Evolutionary conservation across 179 eudicot species (phyloP).

Genomic region (Beta lomatogona): DNA sequence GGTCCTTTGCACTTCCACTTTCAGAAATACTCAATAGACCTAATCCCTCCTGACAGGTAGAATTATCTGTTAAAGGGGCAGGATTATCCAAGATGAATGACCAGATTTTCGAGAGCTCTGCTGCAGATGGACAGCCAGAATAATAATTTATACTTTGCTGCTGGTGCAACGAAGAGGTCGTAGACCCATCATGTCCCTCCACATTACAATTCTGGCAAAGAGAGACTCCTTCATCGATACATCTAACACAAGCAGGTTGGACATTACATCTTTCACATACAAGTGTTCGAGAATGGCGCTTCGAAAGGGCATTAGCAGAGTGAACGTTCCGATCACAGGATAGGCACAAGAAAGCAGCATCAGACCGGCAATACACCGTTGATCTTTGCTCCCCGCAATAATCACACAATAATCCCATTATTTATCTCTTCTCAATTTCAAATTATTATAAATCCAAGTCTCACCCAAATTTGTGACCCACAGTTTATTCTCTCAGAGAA

Average conservation of each 20-base stretch:
- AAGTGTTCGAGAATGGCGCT: constrained; percentile 86
- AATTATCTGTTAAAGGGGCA: constrained; percentile 39
- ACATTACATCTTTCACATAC: constrained; percentile 82
- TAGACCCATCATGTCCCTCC: constrained; percentile 50
- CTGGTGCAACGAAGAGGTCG: constrained; percentile 50
- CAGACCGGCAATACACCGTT: constrained; percentile 85
- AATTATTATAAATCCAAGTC: constrained; percentile 1
- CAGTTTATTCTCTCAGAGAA: not conserved
- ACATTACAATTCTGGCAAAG: constrained; percentile 82
- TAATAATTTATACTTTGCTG: constrained; percentile 62
- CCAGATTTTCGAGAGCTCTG: constrained; percentile 82
- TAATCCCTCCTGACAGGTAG: constrained; percentile 65
- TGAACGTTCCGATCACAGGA: constrained; percentile 95
- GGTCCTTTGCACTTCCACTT: constrained; percentile 22
- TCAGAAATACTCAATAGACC: constrained; percentile 64
- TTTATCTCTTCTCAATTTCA: constrained; percentile 8
- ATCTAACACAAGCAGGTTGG: constrained; percentile 77
- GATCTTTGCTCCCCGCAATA: constrained; percentile 81
- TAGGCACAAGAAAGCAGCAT: constrained; percentile 82
- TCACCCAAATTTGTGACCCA: not conserved
- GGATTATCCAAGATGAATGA: constrained; percentile 59
- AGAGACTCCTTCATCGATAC: constrained; percentile 69
- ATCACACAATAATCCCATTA: constrained; percentile 85
- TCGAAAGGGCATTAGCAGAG: constrained; percentile 89
- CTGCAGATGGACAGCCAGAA: constrained; percentile 89